These are phyloP conservation scores for Syncephalastrum monosporum DNA, from an alignment of 371 early-diverging fungal genomes.

Conservation along the genomic window DNA sequence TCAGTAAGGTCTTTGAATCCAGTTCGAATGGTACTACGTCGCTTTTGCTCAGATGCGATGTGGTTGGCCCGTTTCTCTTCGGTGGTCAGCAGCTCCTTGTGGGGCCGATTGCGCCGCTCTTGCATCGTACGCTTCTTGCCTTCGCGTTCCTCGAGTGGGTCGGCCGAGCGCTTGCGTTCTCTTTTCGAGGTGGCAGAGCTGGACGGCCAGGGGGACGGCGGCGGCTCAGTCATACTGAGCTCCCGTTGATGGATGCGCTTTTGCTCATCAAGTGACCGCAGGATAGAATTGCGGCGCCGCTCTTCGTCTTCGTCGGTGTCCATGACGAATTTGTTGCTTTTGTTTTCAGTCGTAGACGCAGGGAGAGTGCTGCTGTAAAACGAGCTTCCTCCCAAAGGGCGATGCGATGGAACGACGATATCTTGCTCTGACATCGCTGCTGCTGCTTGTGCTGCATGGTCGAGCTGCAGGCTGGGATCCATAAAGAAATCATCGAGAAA, in stretches of 20 bases:
- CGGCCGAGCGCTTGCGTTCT: no score
- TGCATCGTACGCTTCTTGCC: no score
- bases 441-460: not conserved
- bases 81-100: slow-evolving; percentile 73
- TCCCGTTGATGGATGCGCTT: slow-evolving; percentile 12
- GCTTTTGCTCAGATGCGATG: slow-evolving; percentile 87
- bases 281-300: slow-evolving; percentile 25
- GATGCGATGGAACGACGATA: no score
- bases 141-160: no score
- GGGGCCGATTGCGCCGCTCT: slow-evolving; percentile 1
- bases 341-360: no score
- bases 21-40: slow-evolving; percentile 78
- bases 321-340: no score
- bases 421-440: no score
- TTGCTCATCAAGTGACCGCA: slow-evolving; percentile 38
- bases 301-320: slow-evolving; percentile 29
- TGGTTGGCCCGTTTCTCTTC: slow-evolving; percentile 88
- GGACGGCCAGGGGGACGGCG: no score
- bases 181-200: no score
- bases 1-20: slow-evolving; percentile 81
- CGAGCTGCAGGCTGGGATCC: slow-evolving; percentile 33
- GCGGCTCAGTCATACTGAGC: no score
- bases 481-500: slow-evolving; percentile 46
- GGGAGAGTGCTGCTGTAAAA: no score
- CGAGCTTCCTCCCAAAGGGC: no score